Conservation (phyloP, 768 basidiomycete species). For the Hydnum rufescens region DNA sequence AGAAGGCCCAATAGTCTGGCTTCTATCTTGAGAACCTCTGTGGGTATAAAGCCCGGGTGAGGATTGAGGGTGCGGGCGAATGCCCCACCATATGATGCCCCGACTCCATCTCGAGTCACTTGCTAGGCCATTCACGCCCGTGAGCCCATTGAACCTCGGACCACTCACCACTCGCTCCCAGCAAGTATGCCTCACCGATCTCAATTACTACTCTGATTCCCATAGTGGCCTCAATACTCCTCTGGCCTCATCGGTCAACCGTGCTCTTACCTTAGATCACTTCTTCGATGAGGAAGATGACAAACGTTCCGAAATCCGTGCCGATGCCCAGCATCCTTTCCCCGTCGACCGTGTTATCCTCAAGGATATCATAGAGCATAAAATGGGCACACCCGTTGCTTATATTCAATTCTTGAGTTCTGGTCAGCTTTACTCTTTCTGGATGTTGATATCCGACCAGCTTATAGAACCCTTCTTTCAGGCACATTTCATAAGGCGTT, state of each 20-base stretch:
- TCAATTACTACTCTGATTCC: background rate
- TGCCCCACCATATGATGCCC: too few species aligned
- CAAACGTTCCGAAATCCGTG: constrained; percentile 8
- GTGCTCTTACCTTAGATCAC: background rate
- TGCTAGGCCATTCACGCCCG: background rate
- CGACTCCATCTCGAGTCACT: background rate
- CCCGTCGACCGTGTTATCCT: constrained; percentile 55
- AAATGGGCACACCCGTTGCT: constrained; percentile 42
- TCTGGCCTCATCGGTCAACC: background rate
- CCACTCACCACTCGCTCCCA: background rate
- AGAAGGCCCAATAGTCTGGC: too few species aligned
- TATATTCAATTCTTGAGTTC: constrained; percentile 55
- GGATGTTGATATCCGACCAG: background rate
- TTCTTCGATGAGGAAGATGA: constrained; percentile 9
- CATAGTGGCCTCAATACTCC: background rate
- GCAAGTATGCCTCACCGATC: background rate
- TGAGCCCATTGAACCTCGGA: background rate
- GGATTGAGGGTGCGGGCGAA: too few species aligned
- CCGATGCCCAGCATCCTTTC: constrained; percentile 46
- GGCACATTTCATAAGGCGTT: constrained; percentile 85
- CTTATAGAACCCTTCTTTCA: too few species aligned
- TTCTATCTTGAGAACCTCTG: too few species aligned
- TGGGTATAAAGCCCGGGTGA: too few species aligned
- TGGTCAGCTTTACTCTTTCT: constrained; percentile 25
- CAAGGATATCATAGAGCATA: constrained; percentile 59